Base-by-base conservation (phyloP, 1,139 yeast genomes). In the Candida sojae region DNA sequence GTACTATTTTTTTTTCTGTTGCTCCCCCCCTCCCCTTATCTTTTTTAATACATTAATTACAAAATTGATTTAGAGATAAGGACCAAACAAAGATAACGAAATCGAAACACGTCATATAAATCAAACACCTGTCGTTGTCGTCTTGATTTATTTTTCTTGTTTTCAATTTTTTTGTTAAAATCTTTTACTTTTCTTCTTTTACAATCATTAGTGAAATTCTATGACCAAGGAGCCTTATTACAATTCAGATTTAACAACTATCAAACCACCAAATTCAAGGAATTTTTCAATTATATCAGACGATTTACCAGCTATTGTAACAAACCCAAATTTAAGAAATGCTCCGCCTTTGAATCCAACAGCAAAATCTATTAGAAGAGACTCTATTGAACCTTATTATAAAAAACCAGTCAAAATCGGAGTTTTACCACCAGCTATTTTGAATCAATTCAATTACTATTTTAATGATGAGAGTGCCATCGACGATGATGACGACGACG, bases 401-500 rank as follows among this genome's bases (percentile, higher is more conserved):
- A 35, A 25, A 31, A 49, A 38, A 32, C 43, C 48, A 7, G 21
- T 34, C 13, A 44, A 44, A 42, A 42, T 41, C 12, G 39, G 36
- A 7, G 48, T 49, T 6, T 39, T 50, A 12, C 51, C 51, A n/a
- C 52, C 56, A 6, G 42, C 43, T n/a, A 44, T 46, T 13, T 32
- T 47, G 6, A 39, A 36, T 39, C 44, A 43, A 31, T 48, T 48
- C 30, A 39, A 13, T 5, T 51, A 50, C 37, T 43, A 42, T 39
- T 46, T 35, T 32, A 25, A 39, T 12, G 54, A 50, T 31, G 36
- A 43, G 10, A 44, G 48, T 32, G 58, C 53, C 9, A 50, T 54
- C 13, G 54, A 55, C 30, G 63, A 58, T 42, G 56, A 53, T 34
- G 62, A 57, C 29, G 57, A 57, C 12, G 55, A 50, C 8, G 39